phyloP scores from a whole-genome alignment of 257 asterid genomes.

The Plantago elongata region DNA sequence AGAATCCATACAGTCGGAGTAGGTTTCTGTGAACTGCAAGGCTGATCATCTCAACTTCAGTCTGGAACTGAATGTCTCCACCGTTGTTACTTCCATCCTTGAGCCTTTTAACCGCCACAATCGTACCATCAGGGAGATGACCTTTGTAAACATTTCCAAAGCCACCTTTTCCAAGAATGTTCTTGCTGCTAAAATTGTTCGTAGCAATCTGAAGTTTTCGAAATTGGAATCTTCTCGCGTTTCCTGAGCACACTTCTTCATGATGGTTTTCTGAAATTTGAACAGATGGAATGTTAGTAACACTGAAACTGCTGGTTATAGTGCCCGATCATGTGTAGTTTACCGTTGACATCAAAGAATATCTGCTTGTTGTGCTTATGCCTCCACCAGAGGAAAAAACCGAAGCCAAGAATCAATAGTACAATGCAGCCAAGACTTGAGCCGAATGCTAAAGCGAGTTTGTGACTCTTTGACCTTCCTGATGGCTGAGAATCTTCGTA shows the following conservation, averaged over 20 bases:
- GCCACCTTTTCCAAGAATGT: conserved; percentile 90
- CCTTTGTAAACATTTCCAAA: conserved; percentile 93
- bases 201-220: conserved; percentile 83
- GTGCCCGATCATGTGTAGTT: conserved; percentile 2
- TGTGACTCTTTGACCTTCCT: conserved; percentile 39
- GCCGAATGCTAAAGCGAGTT: conserved; percentile 72
- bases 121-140: conserved; percentile 63
- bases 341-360: conserved; percentile 69
- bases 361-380: conserved; percentile 69
- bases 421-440: conserved; percentile 82
- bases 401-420: conserved; percentile 66
- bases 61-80: conserved; percentile 87
- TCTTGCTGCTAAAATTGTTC: conserved; percentile 78
- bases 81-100: conserved; percentile 69
- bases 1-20: conserved; percentile 76
- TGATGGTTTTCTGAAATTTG: conserved; percentile 53
- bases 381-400: conserved; percentile 82
- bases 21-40: conserved; percentile 89
- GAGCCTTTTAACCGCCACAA: conserved; percentile 88
- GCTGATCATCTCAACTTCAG: conserved; percentile 92
- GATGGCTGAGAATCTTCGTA: conserved; percentile 37
- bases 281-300: conserved; percentile 1
- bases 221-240: conserved; percentile 65
- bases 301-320: background rate
- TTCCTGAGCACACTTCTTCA: conserved; percentile 77